A percentile compares a stretch with the other conserved stretches of the same genome.
These are phyloP conservation scores for Linnemannia hyalina DNA, from an alignment of 192 early-diverging fungal genomes.

Conservation along the genomic window DNA sequence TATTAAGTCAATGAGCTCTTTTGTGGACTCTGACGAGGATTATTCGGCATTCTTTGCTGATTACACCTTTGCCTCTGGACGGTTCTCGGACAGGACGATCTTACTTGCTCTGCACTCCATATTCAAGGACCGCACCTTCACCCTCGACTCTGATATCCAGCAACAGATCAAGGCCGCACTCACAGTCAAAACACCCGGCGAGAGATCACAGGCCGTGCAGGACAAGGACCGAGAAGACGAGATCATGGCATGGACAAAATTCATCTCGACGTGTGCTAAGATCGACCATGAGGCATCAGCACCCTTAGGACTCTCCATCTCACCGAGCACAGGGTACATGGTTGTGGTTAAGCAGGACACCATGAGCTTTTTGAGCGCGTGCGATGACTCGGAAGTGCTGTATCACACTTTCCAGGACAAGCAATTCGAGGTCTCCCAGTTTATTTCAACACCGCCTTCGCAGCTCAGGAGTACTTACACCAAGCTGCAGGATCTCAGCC, in stretches of 20 bases:
- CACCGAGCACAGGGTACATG: conserved; percentile 46
- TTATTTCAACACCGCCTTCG: conserved; percentile 40
- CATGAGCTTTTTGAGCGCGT: conserved; percentile 45
- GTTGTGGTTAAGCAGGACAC: conserved; percentile 44
- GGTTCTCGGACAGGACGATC: conserved; percentile 48
- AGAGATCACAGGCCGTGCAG: not conserved
- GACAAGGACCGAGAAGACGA: conserved; percentile 22
- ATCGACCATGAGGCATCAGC: conserved; percentile 45
- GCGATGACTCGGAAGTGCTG: conserved; percentile 52
- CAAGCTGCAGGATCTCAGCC: conserved; percentile 26
- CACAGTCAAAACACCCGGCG: conserved; percentile 5
- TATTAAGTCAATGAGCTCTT: conserved; percentile 42
- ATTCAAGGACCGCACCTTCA: conserved; percentile 19
- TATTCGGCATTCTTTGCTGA: conserved; percentile 36
- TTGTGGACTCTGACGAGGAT: conserved; percentile 35
- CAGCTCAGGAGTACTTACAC: conserved; percentile 45
- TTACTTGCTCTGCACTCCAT: conserved; percentile 19
- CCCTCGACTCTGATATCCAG: conserved; percentile 18
- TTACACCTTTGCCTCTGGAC: conserved; percentile 42
- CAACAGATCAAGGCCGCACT: conserved; percentile 17
- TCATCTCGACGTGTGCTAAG: conserved; percentile 48
- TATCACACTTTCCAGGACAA: conserved; percentile 50
- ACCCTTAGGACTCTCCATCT: conserved; percentile 33
- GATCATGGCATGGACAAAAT: conserved; percentile 37
- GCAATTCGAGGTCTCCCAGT: conserved; percentile 44